Base-by-base conservation (phyloP, 2,329 filamentous ascomycete species). In the Aspergillus sp. region DNA sequence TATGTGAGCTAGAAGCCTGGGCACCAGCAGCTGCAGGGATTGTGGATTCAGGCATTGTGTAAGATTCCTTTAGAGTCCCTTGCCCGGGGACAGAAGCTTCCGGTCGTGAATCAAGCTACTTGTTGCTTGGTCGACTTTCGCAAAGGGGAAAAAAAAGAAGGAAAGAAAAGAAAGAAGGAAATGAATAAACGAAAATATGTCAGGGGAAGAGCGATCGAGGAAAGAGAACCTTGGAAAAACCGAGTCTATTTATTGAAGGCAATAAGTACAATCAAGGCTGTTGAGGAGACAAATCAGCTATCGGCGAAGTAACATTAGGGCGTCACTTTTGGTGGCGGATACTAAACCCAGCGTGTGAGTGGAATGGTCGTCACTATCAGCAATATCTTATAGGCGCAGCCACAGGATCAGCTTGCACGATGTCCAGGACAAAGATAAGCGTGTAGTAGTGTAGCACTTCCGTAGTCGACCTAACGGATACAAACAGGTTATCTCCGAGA, bases 1-100 rank as follows among this genome's bases (percentile, higher is more conserved):
- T 41, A 44, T 58, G 39, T n/a, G 41, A 42, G 19, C 48, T 42
- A 49, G 53, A 54, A 17, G 17, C 25, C 50, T 61, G 57, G 17
- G 27, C 56, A 10, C 52, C 58, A 23, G 50, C 52, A 21, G 25
- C 42, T 19, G 36, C 15, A 7, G 19, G 30, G 4, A n/a, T 38
- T 25, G 27, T 17, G 15, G 27, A 30, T 10, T 5, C 17, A 13
- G 47, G 38, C 61, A 62, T 62, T 19, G 19, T 60, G 32, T 32
- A 23, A 27, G 30, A 15, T 15, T 50, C 15, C 10, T 23, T 23
- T n/a, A 6, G 17, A 17, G n/a, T 23, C 8, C 10, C 17, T 44
- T 32, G 39, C 15, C 41, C 23, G 19, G 19, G 19, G 21, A 23
- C 10, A 11, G 13, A 21, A 13, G 41, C 17, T 19, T 23, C 19